These are phyloP conservation scores for Cryphonectria naterciae DNA, from an alignment of 2,329 filamentous ascomycete genomes.

Conservation along the genomic window DNA sequence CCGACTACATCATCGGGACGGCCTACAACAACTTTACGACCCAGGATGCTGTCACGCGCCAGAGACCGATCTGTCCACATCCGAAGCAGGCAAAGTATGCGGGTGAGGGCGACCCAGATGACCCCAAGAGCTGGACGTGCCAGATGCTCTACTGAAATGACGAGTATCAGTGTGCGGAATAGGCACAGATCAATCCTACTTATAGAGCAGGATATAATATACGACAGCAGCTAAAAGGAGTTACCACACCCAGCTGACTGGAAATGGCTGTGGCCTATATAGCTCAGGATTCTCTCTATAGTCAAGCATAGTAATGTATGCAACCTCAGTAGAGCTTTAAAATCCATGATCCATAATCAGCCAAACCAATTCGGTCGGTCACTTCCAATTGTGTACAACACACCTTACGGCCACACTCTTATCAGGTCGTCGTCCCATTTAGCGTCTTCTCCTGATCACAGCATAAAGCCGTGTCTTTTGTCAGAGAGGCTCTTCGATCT, in stretches of 20 bases:
- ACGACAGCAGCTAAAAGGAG: no score
- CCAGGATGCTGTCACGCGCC: not conserved
- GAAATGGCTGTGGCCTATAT: no score
- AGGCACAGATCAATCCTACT: not conserved
- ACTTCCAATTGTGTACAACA: no score
- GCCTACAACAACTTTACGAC: slow-evolving; percentile 8
- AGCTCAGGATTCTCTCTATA: no score
- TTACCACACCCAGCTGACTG: no score
- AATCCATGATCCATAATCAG: no score
- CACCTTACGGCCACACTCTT: not conserved
- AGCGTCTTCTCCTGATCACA: not conserved
- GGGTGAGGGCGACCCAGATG: not conserved
- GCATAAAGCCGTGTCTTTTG: not conserved
- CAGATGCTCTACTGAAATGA: not conserved
- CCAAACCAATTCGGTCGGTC: no score
- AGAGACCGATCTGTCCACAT: not conserved
- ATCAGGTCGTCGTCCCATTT: not conserved
- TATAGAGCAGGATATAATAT: no score
- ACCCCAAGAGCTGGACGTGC: not conserved
- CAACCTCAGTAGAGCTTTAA: no score
- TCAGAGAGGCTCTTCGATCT: not conserved
- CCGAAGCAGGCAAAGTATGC: not conserved
- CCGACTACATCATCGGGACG: slow-evolving; percentile 25
- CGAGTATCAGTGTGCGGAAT: not conserved
- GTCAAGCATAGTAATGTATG: no score